Conservation (phyloP, 441 rosid genomes). For the Syzygium malaccense region DNA sequence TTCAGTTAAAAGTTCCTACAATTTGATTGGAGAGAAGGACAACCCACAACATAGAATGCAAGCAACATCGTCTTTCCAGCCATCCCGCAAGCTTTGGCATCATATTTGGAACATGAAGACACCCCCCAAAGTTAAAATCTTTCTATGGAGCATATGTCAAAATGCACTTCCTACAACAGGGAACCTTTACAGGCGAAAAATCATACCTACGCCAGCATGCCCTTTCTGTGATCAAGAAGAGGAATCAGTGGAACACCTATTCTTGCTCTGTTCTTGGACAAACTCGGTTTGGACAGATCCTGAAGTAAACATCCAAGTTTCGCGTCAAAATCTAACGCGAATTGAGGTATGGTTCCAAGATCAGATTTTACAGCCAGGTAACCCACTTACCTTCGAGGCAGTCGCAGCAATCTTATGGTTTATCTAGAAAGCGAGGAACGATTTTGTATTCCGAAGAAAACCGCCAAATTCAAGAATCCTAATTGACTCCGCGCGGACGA, state of each 20-base stretch:
- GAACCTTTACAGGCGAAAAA: neutral
- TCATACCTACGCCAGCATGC: neutral
- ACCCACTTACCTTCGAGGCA: neutral
- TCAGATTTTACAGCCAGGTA: neutral
- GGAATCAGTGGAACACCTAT: neutral
- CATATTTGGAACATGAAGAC: neutral
- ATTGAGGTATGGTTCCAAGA: neutral
- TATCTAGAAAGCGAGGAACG: neutral
- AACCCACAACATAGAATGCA: neutral
- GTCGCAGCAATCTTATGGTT: neutral
- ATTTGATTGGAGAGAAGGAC: neutral
- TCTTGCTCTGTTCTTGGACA: neutral
- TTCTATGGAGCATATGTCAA: neutral
- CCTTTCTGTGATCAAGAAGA: neutral
- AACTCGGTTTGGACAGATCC: neutral
- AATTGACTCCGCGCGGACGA: fast-evolving
- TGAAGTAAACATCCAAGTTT: neutral
- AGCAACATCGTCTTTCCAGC: neutral
- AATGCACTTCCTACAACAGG: neutral
- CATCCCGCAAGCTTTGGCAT: neutral
- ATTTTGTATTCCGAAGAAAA: neutral
- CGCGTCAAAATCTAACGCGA: neutral
- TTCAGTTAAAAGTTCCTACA: neutral
- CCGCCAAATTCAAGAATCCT: neutral
- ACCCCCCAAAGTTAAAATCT: neutral